A percentile compares a stretch with the other conserved stretches of the same genome.
phyloP scores from a whole-genome alignment of 495 filamentous ascomycete species.

The Acidiella bohemica region DNA sequence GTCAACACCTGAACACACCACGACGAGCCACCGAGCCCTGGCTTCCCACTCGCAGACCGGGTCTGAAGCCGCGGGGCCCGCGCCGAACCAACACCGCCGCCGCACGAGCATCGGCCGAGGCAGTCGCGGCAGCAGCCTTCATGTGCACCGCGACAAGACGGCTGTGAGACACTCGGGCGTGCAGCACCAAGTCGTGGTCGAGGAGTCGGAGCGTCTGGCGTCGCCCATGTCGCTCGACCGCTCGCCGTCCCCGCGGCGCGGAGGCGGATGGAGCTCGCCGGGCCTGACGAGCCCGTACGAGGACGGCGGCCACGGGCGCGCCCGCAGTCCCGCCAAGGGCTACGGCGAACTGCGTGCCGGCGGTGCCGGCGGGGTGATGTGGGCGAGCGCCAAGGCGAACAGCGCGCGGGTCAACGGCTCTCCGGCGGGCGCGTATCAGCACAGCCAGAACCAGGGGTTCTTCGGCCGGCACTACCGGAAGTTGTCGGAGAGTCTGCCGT shows the following conservation, averaged over 20 bases:
- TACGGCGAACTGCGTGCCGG: conserved; percentile 13
- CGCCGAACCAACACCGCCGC: too few species aligned
- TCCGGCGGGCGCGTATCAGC: conserved; percentile 70
- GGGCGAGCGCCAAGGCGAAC: conserved; percentile 66
- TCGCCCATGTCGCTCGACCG: conserved; percentile 65
- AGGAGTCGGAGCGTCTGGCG: too few species aligned
- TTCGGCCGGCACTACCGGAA: conserved; percentile 64
- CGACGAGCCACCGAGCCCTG: too few species aligned
- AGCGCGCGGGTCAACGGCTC: conserved; percentile 63
- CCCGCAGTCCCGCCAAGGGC: conserved; percentile 29
- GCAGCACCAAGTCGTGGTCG: too few species aligned
- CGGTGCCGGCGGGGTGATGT: conserved; percentile 41
- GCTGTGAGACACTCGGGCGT: too few species aligned
- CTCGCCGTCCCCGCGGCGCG: conserved; percentile 67
- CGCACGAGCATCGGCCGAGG: too few species aligned
- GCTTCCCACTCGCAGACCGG: too few species aligned
- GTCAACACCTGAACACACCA: too few species aligned
- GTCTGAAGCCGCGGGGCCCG: too few species aligned
- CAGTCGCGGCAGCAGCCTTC: too few species aligned
- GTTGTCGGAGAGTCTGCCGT: conserved; percentile 59
- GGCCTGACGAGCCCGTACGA: conserved; percentile 49
- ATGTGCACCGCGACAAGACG: too few species aligned
- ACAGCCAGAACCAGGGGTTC: conserved; percentile 68
- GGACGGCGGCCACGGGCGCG: conserved; percentile 40
- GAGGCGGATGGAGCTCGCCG: conserved; percentile 78